These are phyloP conservation scores for Penicillium pancosmium DNA, from an alignment of 495 filamentous ascomycete species.

Conservation along the genomic window DNA sequence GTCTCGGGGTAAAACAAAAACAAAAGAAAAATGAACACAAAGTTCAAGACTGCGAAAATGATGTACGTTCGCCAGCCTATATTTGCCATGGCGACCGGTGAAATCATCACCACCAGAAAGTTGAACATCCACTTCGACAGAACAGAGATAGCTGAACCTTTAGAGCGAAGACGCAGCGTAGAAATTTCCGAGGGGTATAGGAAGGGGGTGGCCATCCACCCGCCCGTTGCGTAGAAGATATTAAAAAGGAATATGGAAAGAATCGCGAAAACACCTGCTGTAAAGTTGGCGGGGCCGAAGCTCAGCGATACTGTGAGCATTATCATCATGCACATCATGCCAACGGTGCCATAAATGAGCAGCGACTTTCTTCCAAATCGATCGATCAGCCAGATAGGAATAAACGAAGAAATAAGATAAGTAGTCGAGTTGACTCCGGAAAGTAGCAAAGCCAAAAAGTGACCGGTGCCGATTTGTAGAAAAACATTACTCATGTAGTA, in stretches of 20 bases:
- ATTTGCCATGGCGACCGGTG: slow-evolving; percentile 28
- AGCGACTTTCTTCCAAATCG: slow-evolving; percentile 64
- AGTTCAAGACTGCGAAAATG: slow-evolving; percentile 49
- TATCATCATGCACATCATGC: slow-evolving; percentile 25
- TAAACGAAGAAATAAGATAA: slow-evolving; percentile 57
- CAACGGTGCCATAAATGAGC: slow-evolving; percentile 62
- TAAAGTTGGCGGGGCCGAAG: background rate
- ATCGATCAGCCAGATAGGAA: slow-evolving; percentile 65
- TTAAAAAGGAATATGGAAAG: slow-evolving; percentile 11
- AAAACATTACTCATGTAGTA: slow-evolving; percentile 77
- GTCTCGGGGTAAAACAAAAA: slow-evolving; percentile 48
- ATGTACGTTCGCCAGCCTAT: slow-evolving; percentile 54
- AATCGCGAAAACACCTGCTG: slow-evolving; percentile 5
- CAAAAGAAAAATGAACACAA: slow-evolving; percentile 35
- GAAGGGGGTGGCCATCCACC: slow-evolving; percentile 41
- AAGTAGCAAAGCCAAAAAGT: slow-evolving; percentile 64
- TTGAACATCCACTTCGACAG: slow-evolving; percentile 36
- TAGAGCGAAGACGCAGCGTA: slow-evolving; percentile 64
- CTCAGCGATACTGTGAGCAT: slow-evolving; percentile 8
- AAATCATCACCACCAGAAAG: slow-evolving; percentile 35
- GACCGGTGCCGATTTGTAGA: slow-evolving; percentile 56
- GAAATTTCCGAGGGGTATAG: slow-evolving; percentile 70
- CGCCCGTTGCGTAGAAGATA: slow-evolving; percentile 7
- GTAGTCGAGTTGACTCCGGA: slow-evolving; percentile 78
- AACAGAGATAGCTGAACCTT: slow-evolving; percentile 43